Conservation (phyloP, 2,329 filamentous ascomycete genomes). For the Colletotrichum tabaci region DNA sequence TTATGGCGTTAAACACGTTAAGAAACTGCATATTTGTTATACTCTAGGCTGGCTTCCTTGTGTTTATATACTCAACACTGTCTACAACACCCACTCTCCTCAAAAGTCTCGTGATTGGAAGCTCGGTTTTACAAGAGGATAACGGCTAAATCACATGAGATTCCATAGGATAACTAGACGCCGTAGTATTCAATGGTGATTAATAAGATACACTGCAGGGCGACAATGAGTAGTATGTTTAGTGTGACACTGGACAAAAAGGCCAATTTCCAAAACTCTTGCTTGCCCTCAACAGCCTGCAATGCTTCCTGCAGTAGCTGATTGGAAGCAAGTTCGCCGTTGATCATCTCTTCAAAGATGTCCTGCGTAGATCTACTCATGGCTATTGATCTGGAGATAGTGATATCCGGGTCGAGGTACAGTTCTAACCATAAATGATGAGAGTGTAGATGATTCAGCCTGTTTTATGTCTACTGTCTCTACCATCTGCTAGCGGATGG, state of each 20-base stretch:
- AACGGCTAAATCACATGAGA: no score
- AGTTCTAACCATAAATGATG: no score
- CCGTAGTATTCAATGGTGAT: background rate
- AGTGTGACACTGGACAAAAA: background rate
- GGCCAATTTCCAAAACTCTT: background rate
- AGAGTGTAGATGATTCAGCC: no score
- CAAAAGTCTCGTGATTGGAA: no score
- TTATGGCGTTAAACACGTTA: background rate
- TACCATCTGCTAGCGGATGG: no score
- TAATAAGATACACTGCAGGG: background rate
- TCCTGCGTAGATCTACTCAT: background rate
- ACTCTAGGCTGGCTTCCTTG: background rate
- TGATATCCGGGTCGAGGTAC: background rate
- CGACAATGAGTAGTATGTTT: background rate
- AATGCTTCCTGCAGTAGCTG: background rate
- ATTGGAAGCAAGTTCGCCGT: background rate
- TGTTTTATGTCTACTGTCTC: no score
- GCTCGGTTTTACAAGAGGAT: no score
- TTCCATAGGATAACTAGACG: no score
- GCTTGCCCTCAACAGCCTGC: background rate
- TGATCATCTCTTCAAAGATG: background rate
- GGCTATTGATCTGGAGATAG: background rate
- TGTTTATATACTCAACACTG: background rate
- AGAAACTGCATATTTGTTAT: background rate
- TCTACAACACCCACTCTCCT: no score